These are phyloP conservation scores for Trapa bicornis DNA, from an alignment of 345 rosid species.

Conservation along the genomic window DNA sequence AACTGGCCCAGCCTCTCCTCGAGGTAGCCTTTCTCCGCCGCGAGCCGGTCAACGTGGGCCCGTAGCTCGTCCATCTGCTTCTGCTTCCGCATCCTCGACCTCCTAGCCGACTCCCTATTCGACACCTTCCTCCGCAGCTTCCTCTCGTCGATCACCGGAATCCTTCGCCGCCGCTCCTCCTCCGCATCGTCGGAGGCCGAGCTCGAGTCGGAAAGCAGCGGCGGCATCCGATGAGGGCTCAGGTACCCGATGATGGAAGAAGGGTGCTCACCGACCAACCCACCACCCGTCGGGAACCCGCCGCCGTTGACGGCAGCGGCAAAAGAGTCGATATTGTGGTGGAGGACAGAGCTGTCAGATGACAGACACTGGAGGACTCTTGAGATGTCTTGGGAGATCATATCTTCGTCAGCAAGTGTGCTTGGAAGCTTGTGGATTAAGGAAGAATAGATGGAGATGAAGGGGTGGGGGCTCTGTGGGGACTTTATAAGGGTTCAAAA, in stretches of 20 bases:
- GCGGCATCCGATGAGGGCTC: background rate
- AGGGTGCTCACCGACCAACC: background rate
- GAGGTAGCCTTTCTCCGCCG: constrained; percentile 55
- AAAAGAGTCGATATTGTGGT: background rate
- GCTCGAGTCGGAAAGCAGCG: constrained; percentile 29
- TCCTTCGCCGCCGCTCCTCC: constrained; percentile 35
- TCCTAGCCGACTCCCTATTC: constrained; percentile 86
- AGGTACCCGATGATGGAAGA: background rate
- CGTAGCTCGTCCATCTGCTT: constrained; percentile 88
- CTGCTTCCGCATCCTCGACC: constrained; percentile 98
- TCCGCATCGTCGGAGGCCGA: constrained; percentile 66
- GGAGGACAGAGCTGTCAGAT: too few species aligned
- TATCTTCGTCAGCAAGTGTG: background rate
- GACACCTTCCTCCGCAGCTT: constrained; percentile 89
- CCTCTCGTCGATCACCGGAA: constrained; percentile 71
- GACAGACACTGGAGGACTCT: background rate
- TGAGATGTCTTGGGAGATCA: constrained; percentile 5
- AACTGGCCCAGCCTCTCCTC: constrained; percentile 52
- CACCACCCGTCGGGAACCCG: too few species aligned
- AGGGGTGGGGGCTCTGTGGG: too few species aligned
- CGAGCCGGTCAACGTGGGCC: constrained; percentile 69
- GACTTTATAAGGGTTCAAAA: too few species aligned
- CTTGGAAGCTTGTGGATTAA: too few species aligned
- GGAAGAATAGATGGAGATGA: too few species aligned
- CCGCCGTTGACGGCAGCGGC: background rate